Percentiles rank a stretch among this genome's conserved stretches.
Conservation (phyloP, 805 yeast genomes). For the Metschnikowia noctiluminum region DNA sequence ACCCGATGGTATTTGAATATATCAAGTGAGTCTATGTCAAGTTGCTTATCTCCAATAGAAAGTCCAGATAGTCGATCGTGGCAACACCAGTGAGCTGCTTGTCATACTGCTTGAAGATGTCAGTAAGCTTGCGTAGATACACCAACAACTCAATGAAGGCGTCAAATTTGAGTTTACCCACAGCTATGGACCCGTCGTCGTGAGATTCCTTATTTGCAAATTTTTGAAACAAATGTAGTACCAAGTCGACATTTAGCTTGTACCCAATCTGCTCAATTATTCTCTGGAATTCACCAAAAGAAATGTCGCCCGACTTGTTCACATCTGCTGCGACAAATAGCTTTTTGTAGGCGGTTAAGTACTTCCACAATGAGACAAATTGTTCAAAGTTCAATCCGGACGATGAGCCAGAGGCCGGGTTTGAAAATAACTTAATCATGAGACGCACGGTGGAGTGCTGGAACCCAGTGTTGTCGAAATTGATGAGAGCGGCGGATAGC, state of each 20-base stretch:
- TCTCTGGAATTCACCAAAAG: constrained; percentile 61
- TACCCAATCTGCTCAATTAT: constrained; percentile 67
- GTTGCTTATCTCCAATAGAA: constrained; percentile 51
- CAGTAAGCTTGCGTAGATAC: constrained; percentile 72
- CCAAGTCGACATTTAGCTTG: constrained; percentile 53
- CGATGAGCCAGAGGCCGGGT: constrained; percentile 19
- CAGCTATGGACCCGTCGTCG: constrained; percentile 22
- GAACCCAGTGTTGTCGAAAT: constrained; percentile 63
- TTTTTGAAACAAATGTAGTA: constrained; percentile 54
- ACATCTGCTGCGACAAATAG: constrained; percentile 59
- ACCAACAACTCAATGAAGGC: constrained; percentile 78
- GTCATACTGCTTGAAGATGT: constrained; percentile 74
- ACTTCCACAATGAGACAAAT: constrained; percentile 66
- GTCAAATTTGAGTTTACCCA: constrained; percentile 64
- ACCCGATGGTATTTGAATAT: neutral
- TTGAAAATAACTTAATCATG: constrained; percentile 62
- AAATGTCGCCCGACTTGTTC: constrained; percentile 56
- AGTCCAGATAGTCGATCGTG: constrained; percentile 61
- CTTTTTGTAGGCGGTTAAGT: constrained; percentile 62
- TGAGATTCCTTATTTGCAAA: constrained; percentile 42
- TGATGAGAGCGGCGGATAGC: constrained; percentile 54
- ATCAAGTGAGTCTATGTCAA: constrained; percentile 12
- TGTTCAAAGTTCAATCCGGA: constrained; percentile 48
- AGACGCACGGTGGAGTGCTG: constrained; percentile 56
- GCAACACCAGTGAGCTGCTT: constrained; percentile 71